Base-by-base conservation (phyloP, 1,284 basidiomycete species). In the Irpex sp. region DNA sequence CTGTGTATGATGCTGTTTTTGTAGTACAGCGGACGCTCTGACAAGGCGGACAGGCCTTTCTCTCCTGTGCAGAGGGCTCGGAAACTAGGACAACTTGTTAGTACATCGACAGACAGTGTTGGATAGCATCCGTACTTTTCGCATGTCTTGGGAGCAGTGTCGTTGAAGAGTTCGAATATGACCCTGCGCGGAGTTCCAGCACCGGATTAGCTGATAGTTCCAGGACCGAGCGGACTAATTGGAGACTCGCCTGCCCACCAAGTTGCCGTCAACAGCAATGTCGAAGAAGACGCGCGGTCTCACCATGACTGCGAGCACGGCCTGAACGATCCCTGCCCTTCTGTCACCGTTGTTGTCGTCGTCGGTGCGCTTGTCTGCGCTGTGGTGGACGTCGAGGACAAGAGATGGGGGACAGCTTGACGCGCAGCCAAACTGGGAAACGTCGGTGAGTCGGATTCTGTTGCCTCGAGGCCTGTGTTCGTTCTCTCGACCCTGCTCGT, bases 41-140 rank as follows among this genome's bases (percentile, higher is more conserved):
- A 83, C 36, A 81, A 72, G 1, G 78, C 76, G 0, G 89, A 91
- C 0, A 88, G 71, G 13, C 94, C 93, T 71, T 88, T 89, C 73
- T 95, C 92, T 11, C 94, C 95, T 0, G 94, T 96, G 74, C 92
- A 95, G 63, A 97, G 79, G 8, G 89, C 89, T 55, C 94, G 87
- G 73, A 97, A 97, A 78, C 93, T 94, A 66, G 61, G 55, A 58
- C 37, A 19, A 55, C 36, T 43, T 47, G 46, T 61, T 56, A 58
- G 65, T 37, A 58, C 37, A 43, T 47, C 21, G 50, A 31, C 56
- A 51, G 47, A 47, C 8, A 58, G 58, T 35, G 31, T 26, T 15
- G 13, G 47, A 37, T n/a, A 61, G 62, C 26, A 36, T 39, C 70
- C 83, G 65, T 68, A 93, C 92, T 97, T 97, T 79, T 96, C 95